phyloP scores from a whole-genome alignment of 805 yeast species.

The Osmozyma mogii region DNA sequence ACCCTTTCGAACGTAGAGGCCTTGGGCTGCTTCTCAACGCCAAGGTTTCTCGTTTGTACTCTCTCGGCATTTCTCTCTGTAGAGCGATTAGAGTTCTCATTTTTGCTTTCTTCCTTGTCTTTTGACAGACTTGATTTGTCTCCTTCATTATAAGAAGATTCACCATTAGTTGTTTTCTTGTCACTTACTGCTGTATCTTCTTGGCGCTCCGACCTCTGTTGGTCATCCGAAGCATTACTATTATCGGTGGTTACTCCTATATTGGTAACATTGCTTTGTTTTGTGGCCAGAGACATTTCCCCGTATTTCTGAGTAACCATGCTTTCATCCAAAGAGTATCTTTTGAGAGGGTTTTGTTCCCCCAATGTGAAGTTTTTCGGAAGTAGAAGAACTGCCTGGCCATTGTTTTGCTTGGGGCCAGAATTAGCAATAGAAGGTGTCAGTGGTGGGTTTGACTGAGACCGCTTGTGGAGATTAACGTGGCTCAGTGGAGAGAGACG shows the following conservation, averaged over 20 bases:
- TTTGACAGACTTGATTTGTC: too few relatives aligned
- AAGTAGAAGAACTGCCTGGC: conserved; percentile 41
- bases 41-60: background rate
- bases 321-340: conserved; percentile 20
- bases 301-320: conserved; percentile 4
- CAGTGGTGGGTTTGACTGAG: conserved; percentile 27
- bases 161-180: too few relatives aligned
- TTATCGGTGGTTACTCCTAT: too few relatives aligned
- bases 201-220: too few relatives aligned
- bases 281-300: background rate
- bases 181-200: too few relatives aligned
- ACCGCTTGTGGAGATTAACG: conserved; percentile 17
- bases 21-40: conserved; percentile 15
- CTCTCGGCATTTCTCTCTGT: conserved; percentile 2
- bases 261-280: conserved; percentile 11
- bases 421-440: conserved; percentile 12
- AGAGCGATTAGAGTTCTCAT: background rate
- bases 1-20: conserved; percentile 48
- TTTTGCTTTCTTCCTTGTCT: background rate
- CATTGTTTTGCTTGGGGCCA: conserved; percentile 10
- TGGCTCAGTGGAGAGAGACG: conserved; percentile 1
- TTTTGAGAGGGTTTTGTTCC: conserved; percentile 15
- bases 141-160: too few relatives aligned
- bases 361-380: conserved; percentile 40
- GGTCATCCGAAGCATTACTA: too few relatives aligned